phyloP scores from a whole-genome alignment of 2,329 filamentous ascomycete genomes.

The Tricladium varicosporioides region DNA sequence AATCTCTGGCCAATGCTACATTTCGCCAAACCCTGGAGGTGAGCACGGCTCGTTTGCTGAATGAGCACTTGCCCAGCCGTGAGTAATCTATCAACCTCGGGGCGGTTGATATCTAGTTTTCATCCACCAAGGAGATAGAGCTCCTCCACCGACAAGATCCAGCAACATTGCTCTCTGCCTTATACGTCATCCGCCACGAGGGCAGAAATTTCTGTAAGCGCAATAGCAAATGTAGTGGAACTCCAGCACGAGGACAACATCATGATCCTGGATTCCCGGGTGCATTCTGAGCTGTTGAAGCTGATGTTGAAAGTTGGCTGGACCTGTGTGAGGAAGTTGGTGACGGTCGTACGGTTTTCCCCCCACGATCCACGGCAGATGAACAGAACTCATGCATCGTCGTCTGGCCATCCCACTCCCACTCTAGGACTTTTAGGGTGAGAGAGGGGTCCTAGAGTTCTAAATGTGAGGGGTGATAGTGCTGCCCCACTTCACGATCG shows the following conservation, averaged over 20 bases:
- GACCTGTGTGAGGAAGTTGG: background rate
- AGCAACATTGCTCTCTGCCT: background rate
- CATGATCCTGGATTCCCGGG: background rate
- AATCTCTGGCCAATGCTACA: background rate
- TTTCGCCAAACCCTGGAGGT: background rate
- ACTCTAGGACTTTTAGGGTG: background rate
- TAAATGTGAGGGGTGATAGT: background rate
- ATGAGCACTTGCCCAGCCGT: background rate
- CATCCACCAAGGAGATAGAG: too few relatives aligned
- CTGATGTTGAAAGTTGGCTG: background rate
- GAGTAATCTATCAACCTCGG: background rate
- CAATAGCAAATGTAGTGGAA: background rate
- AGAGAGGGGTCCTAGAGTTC: background rate
- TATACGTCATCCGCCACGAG: background rate
- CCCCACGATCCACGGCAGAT: background rate
- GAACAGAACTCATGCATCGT: background rate
- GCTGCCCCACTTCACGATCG: background rate
- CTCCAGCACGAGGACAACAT: background rate
- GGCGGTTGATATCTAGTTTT: background rate
- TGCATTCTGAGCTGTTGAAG: background rate
- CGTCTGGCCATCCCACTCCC: background rate
- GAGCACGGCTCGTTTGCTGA: background rate
- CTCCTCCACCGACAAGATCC: background rate
- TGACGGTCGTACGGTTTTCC: background rate
- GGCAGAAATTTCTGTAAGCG: background rate